Percentiles rank a stretch among this genome's conserved stretches.
Conservation (phyloP, 2,329 filamentous ascomycete genomes). For the Aspergillus intermedius region DNA sequence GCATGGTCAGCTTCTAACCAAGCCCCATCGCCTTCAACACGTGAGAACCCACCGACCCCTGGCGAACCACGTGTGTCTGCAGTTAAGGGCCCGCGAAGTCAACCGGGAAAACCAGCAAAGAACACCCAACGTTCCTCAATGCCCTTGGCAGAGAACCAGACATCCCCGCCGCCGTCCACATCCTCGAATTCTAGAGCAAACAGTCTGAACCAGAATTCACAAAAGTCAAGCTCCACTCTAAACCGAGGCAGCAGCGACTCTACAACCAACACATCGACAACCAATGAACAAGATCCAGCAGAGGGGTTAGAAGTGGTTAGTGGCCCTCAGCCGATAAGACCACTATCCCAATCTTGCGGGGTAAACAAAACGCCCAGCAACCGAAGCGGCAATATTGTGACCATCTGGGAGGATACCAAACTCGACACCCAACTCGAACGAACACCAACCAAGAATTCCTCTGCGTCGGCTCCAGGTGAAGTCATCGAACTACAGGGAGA, state of each 20-base stretch:
- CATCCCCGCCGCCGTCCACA: neutral
- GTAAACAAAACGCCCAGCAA: constrained; percentile 8
- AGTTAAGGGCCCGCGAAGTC: constrained; percentile 29
- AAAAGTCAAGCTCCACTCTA: constrained; percentile 23
- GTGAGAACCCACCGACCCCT: constrained; percentile 17
- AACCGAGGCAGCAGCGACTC: constrained; percentile 19
- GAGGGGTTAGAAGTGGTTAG: neutral
- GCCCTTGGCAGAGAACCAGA: constrained; percentile 10
- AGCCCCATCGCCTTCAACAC: constrained; percentile 14
- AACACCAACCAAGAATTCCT: constrained; percentile 10
- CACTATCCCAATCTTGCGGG: constrained; percentile 5
- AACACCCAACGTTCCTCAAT: constrained; percentile 12
- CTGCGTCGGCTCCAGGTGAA: constrained; percentile 10
- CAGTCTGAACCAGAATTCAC: constrained; percentile 13
- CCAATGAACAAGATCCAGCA: constrained; percentile 6
- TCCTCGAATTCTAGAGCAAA: neutral
- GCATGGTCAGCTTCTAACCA: constrained; percentile 21
- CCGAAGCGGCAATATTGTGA: constrained; percentile 21
- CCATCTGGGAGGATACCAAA: constrained; percentile 30
- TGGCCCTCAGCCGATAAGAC: neutral
- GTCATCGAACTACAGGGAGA: constrained; percentile 9
- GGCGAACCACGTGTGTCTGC: constrained; percentile 27
- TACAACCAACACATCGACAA: constrained; percentile 7
- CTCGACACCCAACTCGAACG: constrained; percentile 19
- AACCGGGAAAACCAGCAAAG: constrained; percentile 18